These are phyloP conservation scores for Penicillium canescens DNA, from an alignment of 495 filamentous ascomycete species.

Conservation along the genomic window DNA sequence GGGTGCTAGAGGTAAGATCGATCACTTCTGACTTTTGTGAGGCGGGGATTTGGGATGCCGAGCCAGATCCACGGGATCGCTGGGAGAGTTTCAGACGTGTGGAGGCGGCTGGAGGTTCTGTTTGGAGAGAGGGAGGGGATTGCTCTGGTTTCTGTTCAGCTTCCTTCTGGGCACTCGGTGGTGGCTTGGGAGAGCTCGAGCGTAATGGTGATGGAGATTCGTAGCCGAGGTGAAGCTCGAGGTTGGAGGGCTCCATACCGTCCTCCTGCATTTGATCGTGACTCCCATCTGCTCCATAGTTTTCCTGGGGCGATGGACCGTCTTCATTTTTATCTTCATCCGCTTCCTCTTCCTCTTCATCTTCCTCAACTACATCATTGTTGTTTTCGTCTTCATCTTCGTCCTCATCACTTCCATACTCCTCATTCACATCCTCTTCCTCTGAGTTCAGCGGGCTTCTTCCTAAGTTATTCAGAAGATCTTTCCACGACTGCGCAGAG, in stretches of 20 bases:
- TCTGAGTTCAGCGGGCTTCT: conserved; percentile 16
- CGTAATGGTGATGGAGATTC: neutral
- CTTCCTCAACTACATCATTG: neutral
- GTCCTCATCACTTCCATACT: neutral
- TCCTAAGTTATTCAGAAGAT: conserved; percentile 7
- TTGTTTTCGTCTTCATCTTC: conserved; percentile 2
- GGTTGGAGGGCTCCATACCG: conserved; percentile 5
- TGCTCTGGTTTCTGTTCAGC: conserved; percentile 6
- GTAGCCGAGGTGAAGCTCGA: neutral
- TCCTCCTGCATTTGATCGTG: neutral
- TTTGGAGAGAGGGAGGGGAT: neutral
- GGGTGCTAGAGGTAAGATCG: conserved; percentile 47
- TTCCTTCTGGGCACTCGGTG: conserved; percentile 15
- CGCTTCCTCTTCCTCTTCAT: conserved; percentile 2
- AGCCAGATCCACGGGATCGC: neutral
- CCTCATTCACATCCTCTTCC: conserved; percentile 8
- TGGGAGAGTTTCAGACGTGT: conserved; percentile 9
- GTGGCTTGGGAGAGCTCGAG: conserved; percentile 14
- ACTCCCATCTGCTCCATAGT: neutral
- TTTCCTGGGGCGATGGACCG: too few species aligned
- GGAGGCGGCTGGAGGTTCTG: conserved; percentile 12
- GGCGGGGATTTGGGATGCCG: conserved; percentile 10
- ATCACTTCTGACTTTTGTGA: conserved; percentile 36
- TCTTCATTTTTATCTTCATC: conserved; percentile 8
- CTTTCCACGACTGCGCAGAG: conserved; percentile 2